These are phyloP conservation scores for Capsicum pubescens DNA, from an alignment of 257 asterid genomes.

Conservation along the genomic window DNA sequence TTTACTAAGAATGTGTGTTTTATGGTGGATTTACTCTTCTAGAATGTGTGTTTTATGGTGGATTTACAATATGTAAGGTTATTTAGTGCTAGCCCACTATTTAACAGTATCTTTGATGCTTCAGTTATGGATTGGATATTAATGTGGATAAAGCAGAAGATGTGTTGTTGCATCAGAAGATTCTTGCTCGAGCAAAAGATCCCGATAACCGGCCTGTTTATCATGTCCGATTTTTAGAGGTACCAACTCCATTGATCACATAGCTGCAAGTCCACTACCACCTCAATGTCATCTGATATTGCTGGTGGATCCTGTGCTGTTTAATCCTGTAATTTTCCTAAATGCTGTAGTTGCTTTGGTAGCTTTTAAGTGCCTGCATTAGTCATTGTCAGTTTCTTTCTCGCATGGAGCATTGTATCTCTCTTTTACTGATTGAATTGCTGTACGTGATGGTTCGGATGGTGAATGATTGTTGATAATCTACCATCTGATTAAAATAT, in stretches of 20 bases:
- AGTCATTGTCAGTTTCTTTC: background rate
- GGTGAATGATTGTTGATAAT: background rate
- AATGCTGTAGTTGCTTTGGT: conserved; percentile 3
- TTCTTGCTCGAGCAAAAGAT: conserved; percentile 80
- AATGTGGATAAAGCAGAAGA: conserved; percentile 88
- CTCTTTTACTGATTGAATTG: conserved; percentile 16
- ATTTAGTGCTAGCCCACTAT: background rate
- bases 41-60: background rate
- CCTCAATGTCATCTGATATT: conserved; percentile 7
- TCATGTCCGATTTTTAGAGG: conserved; percentile 81
- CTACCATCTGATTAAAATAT: conserved; percentile 16
- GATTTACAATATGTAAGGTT: background rate
- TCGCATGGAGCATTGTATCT: background rate
- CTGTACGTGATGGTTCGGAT: background rate
- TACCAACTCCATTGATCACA: conserved; percentile 34
- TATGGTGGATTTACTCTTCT: background rate
- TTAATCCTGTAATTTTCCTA: background rate
- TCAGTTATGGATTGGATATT: conserved; percentile 81
- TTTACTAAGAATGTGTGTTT: background rate
- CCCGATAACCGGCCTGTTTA: conserved; percentile 78
- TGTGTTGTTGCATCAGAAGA: conserved; percentile 79
- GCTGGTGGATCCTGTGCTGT: background rate
- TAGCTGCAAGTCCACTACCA: background rate
- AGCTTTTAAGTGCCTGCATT: background rate
- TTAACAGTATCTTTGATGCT: conserved; percentile 21